Evolutionary conservation across 495 filamentous ascomycete genomes (phyloP), one percentile per base, ranked within the genome.

Genomic region (Cercophora samala): DNA sequence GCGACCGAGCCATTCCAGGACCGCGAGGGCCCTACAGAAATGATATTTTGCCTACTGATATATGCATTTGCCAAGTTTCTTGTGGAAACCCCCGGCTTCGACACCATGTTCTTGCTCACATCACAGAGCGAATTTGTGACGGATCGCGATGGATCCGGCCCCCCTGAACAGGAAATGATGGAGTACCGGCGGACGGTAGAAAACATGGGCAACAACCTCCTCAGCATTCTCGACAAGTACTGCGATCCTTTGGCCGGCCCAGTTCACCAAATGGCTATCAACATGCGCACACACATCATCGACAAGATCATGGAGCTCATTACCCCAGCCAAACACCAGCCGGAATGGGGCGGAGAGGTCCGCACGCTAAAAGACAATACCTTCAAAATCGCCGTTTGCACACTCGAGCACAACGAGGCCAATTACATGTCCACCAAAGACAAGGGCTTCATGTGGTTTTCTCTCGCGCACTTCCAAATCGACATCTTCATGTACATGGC

Each of bases 1-100:
- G 87, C 88, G 75, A 85, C 80, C 8, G 81, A 85, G 63, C 72
- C 78, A 0, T 77, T 85, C 9, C 77, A 77, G 55, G 82, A 85
- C 26, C 81, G 83, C 15, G 77, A 83, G 4, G 86, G 87, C 4
- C 79, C 87, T 0, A 89, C 88, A 4, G 88, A 91, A 62, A 90
- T 90, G 88, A 84, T 87, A 24, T 89, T 89, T 69, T 85, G 83
- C 68, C 75, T 88, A n/a, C 74, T 89, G 23, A 80, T 82, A 53
- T 81, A 79, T 75, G 79, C 83, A 58, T 76, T 85, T 23, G 80
- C 81, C 24, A 72, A 80, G 53, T 80, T 84, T 25, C 70, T 87
- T 26, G 75, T 81, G 17, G 76, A 82, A n/a, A 76, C 69, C 5
- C 78, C 78, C 22, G 77, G 76, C 5, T 70, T 79, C 71, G 84